A percentile compares a stretch with the other conserved stretches of the same genome.
These are phyloP conservation scores for Aspergillus sp. DNA, from an alignment of 2,329 filamentous ascomycete genomes.

Conservation along the genomic window DNA sequence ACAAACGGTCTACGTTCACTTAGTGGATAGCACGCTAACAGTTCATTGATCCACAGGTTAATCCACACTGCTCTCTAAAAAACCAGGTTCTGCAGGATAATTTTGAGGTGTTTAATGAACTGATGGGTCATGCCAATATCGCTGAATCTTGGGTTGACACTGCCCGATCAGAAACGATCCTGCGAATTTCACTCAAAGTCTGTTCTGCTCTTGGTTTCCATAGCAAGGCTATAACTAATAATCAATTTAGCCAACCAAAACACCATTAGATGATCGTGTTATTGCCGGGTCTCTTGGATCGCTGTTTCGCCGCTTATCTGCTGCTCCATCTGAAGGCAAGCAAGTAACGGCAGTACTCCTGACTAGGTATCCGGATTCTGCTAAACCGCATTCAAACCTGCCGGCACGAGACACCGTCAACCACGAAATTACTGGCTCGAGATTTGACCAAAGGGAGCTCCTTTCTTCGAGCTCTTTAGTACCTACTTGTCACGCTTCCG, in stretches of 20 bases:
- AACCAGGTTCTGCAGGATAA: slow-evolving; percentile 11
- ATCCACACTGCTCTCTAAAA: slow-evolving; percentile 15
- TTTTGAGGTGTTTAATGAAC: slow-evolving; percentile 6
- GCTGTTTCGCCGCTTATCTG: slow-evolving; percentile 39
- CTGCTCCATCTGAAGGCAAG: slow-evolving; percentile 44
- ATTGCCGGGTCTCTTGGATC: slow-evolving; percentile 37
- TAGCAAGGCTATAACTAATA: slow-evolving; percentile 9
- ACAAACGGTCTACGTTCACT: background rate
- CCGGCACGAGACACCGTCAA: slow-evolving; percentile 2
- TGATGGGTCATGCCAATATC: slow-evolving; percentile 31
- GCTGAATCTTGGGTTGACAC: slow-evolving; percentile 23
- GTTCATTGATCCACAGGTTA: slow-evolving; percentile 6
- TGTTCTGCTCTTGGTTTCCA: slow-evolving; percentile 1
- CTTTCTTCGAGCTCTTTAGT: slow-evolving; percentile 44
- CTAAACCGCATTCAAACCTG: background rate
- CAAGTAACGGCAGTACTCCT: slow-evolving; percentile 52
- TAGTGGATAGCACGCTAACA: background rate
- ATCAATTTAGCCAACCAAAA: slow-evolving; percentile 8
- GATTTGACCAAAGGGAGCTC: slow-evolving; percentile 6
- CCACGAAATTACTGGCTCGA: background rate
- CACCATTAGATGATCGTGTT: slow-evolving; percentile 18
- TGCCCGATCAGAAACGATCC: slow-evolving; percentile 12
- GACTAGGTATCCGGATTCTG: slow-evolving; percentile 20
- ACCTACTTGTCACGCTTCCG: slow-evolving; percentile 65
- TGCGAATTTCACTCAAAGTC: slow-evolving; percentile 30